These are phyloP conservation scores for Patellifolia procumbens DNA, from an alignment of 179 eudicot species.

Conservation along the genomic window DNA sequence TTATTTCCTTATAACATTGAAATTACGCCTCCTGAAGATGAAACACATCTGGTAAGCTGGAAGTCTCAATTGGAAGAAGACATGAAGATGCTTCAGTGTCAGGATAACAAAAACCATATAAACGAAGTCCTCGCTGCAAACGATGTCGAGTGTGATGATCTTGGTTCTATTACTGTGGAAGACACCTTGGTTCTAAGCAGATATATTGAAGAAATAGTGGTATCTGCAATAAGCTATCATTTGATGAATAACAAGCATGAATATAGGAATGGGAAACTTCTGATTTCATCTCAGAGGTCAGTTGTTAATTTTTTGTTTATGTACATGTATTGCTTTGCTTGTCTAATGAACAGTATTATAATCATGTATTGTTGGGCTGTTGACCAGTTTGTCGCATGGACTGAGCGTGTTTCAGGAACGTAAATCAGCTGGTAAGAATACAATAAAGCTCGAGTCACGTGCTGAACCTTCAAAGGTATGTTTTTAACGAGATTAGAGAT, in stretches of 20 bases:
- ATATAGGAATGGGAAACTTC: conserved; percentile 83
- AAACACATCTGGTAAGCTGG: conserved; percentile 69
- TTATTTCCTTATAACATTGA: conserved; percentile 77
- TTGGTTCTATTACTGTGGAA: conserved; percentile 61
- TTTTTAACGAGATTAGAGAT: background rate
- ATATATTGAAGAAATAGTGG: conserved; percentile 79
- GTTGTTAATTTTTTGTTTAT: background rate
- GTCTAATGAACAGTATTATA: background rate
- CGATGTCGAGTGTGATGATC: conserved; percentile 86
- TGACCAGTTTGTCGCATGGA: conserved; percentile 77
- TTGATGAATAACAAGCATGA: conserved; percentile 72
- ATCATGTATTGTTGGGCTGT: background rate
- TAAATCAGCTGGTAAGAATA: conserved; percentile 49
- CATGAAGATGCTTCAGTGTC: conserved; percentile 67
- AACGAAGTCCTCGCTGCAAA: conserved; percentile 78
- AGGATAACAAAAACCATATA: conserved; percentile 83
- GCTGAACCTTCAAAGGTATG: conserved; percentile 58
- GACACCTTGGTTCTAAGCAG: conserved; percentile 67
- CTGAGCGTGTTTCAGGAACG: conserved; percentile 73
- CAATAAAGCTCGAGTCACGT: conserved; percentile 46
- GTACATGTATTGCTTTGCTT: background rate
- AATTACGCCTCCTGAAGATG: conserved; percentile 82
- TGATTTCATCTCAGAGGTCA: conserved; percentile 73
- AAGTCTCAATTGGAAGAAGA: conserved; percentile 78
- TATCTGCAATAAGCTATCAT: conserved; percentile 80